A percentile compares a stretch with the other conserved stretches of the same genome.
phyloP scores from a whole-genome alignment of 73 alveolate species.

The Paramecium octaurelia region DNA sequence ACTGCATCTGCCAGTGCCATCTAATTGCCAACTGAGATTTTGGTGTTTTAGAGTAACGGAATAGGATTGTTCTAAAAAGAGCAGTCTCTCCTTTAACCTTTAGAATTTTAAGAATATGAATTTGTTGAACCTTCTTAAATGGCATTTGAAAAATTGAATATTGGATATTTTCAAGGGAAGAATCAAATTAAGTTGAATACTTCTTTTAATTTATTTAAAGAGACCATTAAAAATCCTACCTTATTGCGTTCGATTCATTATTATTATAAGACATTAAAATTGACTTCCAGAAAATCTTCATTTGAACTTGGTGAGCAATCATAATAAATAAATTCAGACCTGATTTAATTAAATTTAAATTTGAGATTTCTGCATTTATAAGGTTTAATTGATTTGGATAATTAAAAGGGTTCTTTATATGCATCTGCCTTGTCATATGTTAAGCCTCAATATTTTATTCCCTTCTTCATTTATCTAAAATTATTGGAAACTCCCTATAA shows the following conservation, averaged over 20 bases:
- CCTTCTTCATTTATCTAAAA: background rate
- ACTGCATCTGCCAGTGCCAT: background rate
- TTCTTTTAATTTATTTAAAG: background rate
- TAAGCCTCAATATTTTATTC: background rate
- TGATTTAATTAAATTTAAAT: background rate
- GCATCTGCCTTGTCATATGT: slow-evolving; percentile 20
- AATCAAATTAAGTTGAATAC: background rate
- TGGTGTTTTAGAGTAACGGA: background rate
- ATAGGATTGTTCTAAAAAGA: background rate
- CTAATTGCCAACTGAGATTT: background rate
- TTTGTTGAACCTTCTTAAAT: background rate
- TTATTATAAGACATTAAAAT: background rate
- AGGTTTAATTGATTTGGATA: background rate
- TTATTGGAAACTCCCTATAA: background rate
- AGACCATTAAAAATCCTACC: background rate
- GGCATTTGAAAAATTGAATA: background rate
- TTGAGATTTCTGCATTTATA: background rate
- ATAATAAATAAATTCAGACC: background rate
- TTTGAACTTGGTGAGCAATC: background rate
- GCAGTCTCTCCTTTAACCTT: background rate
- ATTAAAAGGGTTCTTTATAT: slow-evolving; percentile 23
- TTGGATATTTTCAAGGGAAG: background rate
- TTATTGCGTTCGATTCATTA: background rate
- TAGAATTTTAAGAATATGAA: background rate
- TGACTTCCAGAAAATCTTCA: slow-evolving; percentile 36